These are phyloP conservation scores for Chionographis japonica DNA, from an alignment of 106 monocot genomes.

Conservation along the genomic window DNA sequence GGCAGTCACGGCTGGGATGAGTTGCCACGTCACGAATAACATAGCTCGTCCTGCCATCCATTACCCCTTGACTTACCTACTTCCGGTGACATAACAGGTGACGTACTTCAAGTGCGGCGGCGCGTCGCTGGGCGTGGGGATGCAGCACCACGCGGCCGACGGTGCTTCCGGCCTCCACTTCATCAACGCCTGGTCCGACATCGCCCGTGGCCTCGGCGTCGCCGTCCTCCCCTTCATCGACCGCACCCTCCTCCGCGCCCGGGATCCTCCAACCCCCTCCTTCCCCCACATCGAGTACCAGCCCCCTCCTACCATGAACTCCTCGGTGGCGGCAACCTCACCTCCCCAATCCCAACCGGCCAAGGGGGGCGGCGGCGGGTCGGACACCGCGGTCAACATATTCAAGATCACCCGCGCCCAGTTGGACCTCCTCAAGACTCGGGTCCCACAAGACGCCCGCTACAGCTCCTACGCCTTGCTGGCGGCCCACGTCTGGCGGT, in stretches of 20 bases:
- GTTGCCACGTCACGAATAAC: too few relatives aligned
- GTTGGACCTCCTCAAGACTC: slow-evolving; percentile 30
- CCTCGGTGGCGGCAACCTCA: not conserved
- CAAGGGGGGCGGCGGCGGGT: not conserved
- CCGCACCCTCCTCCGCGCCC: slow-evolving; percentile 68
- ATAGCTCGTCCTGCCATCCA: too few relatives aligned
- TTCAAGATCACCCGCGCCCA: slow-evolving; percentile 54
- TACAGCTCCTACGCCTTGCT: slow-evolving; percentile 62
- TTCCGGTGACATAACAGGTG: slow-evolving; percentile 26
- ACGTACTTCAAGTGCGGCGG: slow-evolving; percentile 91
- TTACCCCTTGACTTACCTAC: too few relatives aligned
- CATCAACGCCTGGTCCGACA: slow-evolving; percentile 95
- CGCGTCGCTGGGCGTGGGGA: slow-evolving; percentile 78
- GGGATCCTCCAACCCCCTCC: slow-evolving; percentile 53
- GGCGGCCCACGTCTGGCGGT: slow-evolving; percentile 78
- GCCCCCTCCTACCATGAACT: slow-evolving; percentile 57
- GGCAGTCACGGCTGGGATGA: too few relatives aligned
- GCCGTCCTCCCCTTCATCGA: slow-evolving; percentile 70
- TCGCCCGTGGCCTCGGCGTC: slow-evolving; percentile 61
- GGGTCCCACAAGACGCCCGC: not conserved
- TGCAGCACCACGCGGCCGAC: slow-evolving; percentile 94
- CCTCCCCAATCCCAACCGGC: too few relatives aligned
- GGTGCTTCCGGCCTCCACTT: slow-evolving; percentile 83
- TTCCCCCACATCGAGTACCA: slow-evolving; percentile 95
- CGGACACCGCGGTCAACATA: slow-evolving; percentile 43